Conservation (phyloP, 345 rosid species). For the Noccaea caerulescens region DNA sequence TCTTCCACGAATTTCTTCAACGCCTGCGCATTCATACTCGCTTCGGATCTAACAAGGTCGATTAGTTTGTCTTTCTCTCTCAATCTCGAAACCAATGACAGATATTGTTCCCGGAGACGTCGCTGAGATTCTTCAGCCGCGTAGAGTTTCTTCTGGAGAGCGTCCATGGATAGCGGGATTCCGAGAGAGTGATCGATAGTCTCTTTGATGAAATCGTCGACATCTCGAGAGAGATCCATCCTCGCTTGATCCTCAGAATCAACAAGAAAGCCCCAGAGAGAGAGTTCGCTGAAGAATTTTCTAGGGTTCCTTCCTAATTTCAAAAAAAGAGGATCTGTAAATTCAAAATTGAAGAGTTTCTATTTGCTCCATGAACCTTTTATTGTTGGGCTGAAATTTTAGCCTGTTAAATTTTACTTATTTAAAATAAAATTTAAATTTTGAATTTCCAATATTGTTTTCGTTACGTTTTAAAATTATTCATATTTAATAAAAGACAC, state of each 20-base stretch:
- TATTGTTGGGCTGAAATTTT: conserved; percentile 9
- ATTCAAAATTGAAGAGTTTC: conserved; percentile 12
- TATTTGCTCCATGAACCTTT: not conserved
- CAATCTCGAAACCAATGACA: conserved; percentile 46
- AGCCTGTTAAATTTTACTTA: conserved; percentile 4
- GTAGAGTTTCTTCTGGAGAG: conserved; percentile 60
- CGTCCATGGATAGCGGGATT: conserved; percentile 54
- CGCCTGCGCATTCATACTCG: conserved; percentile 71
- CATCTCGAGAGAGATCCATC: conserved; percentile 62
- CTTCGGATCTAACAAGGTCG: conserved; percentile 66
- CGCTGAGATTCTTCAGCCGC: conserved; percentile 60
- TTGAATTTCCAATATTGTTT: not conserved
- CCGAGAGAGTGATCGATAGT: conserved; percentile 65
- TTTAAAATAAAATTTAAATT: not conserved
- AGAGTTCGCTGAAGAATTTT: not conserved
- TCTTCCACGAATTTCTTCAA: conserved; percentile 85
- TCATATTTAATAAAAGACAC: not conserved
- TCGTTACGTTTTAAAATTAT: too few relatives aligned
- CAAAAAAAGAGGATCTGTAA: not conserved
- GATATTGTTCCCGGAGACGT: conserved; percentile 57
- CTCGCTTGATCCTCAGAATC: conserved; percentile 8
- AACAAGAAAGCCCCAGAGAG: not conserved
- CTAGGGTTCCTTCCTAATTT: conserved; percentile 21
- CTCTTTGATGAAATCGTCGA: conserved; percentile 63
- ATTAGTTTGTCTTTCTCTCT: conserved; percentile 59